Conservation (phyloP, 2,329 filamentous ascomycete genomes). For the Colletotrichum sojae region DNA sequence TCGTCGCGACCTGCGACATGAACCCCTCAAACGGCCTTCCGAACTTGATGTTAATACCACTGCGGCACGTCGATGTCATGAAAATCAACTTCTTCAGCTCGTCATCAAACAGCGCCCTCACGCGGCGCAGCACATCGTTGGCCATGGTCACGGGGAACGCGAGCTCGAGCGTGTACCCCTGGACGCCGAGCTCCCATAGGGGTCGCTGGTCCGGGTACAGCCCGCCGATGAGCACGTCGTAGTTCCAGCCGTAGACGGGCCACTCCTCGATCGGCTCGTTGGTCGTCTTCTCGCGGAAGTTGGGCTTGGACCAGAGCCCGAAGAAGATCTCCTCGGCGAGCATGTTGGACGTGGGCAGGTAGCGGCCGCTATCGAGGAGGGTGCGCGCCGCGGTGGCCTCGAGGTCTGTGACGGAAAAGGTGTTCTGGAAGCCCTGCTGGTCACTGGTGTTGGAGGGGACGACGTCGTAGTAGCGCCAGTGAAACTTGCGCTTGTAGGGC, state of each 20-base stretch:
- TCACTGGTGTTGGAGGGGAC: too few species aligned
- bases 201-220: constrained; percentile 43
- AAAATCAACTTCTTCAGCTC: too few species aligned
- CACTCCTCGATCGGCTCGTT: constrained; percentile 58
- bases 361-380: constrained; percentile 63
- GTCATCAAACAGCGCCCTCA: constrained; percentile 58
- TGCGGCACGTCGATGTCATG: too few species aligned
- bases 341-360: constrained; percentile 62
- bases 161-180: constrained; percentile 64
- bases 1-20: constrained; percentile 63
- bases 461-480: too few species aligned
- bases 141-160: constrained; percentile 65
- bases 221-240: too few species aligned
- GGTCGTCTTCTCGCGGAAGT: constrained; percentile 66
- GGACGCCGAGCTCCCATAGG: constrained; percentile 65
- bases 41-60: constrained; percentile 67
- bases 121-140: constrained; percentile 63
- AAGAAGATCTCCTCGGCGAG: constrained; percentile 65
- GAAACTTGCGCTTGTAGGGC: too few species aligned
- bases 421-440: too few species aligned
- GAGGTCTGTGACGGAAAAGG: too few species aligned
- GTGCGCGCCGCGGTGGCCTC: constrained; percentile 50
- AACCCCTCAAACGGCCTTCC: constrained; percentile 64
- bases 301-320: constrained; percentile 62
- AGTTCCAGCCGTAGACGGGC: constrained; percentile 57